Conservation (phyloP, 2,329 filamentous ascomycete genomes). For the Apiospora malaysiana region DNA sequence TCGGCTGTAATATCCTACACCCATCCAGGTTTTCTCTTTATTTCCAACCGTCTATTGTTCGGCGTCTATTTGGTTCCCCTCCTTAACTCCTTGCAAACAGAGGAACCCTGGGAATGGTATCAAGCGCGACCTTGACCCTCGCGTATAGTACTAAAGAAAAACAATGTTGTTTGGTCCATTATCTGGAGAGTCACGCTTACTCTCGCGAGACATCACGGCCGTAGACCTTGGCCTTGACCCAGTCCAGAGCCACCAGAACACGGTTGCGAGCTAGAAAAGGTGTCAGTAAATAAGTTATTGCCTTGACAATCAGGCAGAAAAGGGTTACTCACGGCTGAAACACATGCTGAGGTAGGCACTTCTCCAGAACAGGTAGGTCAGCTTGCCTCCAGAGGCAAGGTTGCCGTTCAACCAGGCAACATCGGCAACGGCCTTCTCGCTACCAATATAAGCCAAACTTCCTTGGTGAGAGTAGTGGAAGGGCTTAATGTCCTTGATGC, state of each 20-base stretch:
- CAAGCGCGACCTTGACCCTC: conserved; percentile 23
- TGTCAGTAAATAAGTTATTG: conserved; percentile 29
- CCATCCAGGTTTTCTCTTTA: conserved; percentile 5
- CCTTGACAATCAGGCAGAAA: not conserved
- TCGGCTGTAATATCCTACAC: conserved; percentile 11
- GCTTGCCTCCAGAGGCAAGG: conserved; percentile 86
- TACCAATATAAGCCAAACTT: conserved; percentile 95
- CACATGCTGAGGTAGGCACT: conserved; percentile 99
- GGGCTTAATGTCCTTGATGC: conserved; percentile 93
- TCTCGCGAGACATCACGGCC: conserved; percentile 92
- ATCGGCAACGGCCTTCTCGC: conserved; percentile 96
- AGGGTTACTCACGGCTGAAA: conserved; percentile 86
- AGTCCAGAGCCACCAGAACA: conserved; percentile 90
- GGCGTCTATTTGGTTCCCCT: conserved; percentile 22
- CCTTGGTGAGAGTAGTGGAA: conserved; percentile 99
- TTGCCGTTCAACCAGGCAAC: conserved; percentile 98
- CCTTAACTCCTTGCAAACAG: conserved; percentile 23
- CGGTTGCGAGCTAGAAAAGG: conserved; percentile 78
- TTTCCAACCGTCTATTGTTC: conserved; percentile 24
- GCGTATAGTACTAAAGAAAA: conserved; percentile 20
- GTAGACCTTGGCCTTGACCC: conserved; percentile 96
- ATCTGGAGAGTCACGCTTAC: conserved; percentile 46
- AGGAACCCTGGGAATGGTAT: conserved; percentile 21
- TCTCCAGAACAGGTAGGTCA: conserved; percentile 98
- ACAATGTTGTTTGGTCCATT: not conserved